phyloP scores from a whole-genome alignment of 129 eudicot species.

The Apium graveolens region DNA sequence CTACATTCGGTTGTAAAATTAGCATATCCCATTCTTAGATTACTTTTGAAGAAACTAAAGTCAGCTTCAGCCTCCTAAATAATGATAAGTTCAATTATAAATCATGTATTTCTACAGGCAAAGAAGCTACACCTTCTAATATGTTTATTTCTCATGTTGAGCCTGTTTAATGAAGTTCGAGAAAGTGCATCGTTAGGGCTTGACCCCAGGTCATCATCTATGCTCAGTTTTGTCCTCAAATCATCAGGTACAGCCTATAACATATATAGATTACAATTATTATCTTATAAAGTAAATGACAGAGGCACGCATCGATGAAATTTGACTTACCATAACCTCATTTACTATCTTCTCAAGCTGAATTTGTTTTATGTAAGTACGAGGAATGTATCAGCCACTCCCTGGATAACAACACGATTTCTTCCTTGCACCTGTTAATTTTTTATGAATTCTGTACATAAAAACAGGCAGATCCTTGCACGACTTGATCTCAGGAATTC shows the following conservation, averaged over 20 bases:
- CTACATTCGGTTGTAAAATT: neutral
- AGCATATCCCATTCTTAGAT: neutral
- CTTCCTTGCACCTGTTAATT: conserved; percentile 78
- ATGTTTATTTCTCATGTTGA: conserved; percentile 41
- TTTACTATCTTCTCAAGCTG: too few relatives aligned
- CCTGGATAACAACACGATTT: conserved; percentile 59
- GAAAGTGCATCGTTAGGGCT: conserved; percentile 61
- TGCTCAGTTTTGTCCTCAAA: conserved; percentile 78
- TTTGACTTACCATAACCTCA: too few relatives aligned
- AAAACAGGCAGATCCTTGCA: conserved; percentile 80
- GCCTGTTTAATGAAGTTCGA: conserved; percentile 47
- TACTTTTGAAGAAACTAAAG: neutral
- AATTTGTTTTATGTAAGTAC: conserved; percentile 23
- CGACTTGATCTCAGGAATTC: conserved; percentile 59
- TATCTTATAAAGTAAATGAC: neutral
- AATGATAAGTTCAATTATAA: neutral
- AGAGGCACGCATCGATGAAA: neutral
- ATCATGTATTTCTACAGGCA: neutral
- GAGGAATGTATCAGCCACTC: conserved; percentile 77
- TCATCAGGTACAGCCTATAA: conserved; percentile 86
- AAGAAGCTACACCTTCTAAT: conserved; percentile 41
- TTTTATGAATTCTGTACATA: conserved; percentile 37
- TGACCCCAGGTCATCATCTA: conserved; percentile 68
- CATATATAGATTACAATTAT: neutral
- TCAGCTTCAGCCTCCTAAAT: neutral